Evolutionary conservation across 2,329 filamentous ascomycete species (phyloP), one percentile per base, ranked within the genome.

Genomic region (Chaetomium olivaceum): DNA sequence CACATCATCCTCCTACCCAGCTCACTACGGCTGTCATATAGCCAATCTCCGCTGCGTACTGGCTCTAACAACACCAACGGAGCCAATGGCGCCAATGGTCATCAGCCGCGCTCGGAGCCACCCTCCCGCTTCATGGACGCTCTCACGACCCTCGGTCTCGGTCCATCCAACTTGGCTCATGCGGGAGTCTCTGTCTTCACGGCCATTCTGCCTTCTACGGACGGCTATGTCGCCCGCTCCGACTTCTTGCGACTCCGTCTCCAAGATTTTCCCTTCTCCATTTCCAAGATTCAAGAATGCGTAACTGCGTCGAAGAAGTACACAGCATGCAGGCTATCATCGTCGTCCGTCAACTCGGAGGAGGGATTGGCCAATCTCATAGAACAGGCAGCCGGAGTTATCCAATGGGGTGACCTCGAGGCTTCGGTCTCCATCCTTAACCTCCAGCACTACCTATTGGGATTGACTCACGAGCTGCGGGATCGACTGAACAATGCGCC

Each of bases 181-280:
- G 36, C 50, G 25, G 63, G 65, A 9, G 62, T 72, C 21, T 66
- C 71, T 2, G 55, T 68, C 16, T 70, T 70, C 56, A 71, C 71
- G 0, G 56, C 68, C 56, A 63, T 72, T 25, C 58, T 72, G 5
- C 69, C 71, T 4, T 36, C 59, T 1, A 29, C 31, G 21, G 61
- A 67, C 43, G 71, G 71, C 12, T 72, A 71, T 33, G 63, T 68
- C 25, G 60, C 50, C 48, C 64, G 66, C 7, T 68, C 69, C 11
- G 68, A 70, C 62, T 71, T 72, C 36, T 50, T 72, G 25, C 59
- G 46, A 7, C 55, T 68, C 23, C 70, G 71, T 6, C 67, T 72
- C 27, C 69, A 71, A 25, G 71, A 71, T 54, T 71, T 61, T 16
- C 67, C 70, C 0, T 66, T 64, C n/a, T 31, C 51, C 12, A 68